Evolutionary conservation across 257 asterid species (phyloP), one percentile per base, ranked within the genome.

Genomic region (Nyctanthes arbortristis): DNA sequence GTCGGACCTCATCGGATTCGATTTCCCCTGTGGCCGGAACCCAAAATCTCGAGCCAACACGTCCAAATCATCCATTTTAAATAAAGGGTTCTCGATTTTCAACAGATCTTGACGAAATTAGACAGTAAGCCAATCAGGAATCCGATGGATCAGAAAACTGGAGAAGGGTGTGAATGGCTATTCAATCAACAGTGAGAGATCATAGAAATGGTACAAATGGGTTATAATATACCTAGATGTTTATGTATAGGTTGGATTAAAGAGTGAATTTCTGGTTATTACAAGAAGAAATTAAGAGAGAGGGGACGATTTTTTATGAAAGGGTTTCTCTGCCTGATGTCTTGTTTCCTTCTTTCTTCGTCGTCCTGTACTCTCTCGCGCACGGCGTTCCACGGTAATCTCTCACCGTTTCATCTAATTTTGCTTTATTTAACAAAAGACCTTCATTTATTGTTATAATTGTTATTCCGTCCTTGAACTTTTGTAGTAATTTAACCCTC

Each of bases 1-100:
- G 29, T 83, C 79, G 61, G 98, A 87, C 87, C 96, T 87, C 99
- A 91, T 91, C 52, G 99, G 98, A 39, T 89, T 89, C 20, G 99
- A 82, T 87, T 94, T 91, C 18, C 96, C 96, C 37, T 84, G 89
- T 4, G 92, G 78, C 18, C 87, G 82, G 49, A 82, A 79, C 61
- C 97, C 97, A 71, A 78, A 86, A 60, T 85, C 90, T 10, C 96
- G 85, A 20, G 90, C 95, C 65, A 94, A 69, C 74, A 84, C 79
- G 79, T 91, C 96, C 65, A 91, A 89, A 69, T 94, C 97, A 63
- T 94, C 99, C 98, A 94, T 94, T 70, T 56, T 69, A 45, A 77
- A 71, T 58, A 68, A 65, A 61, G 60, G 59, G 76, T 54, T 62
- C n/a, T 67, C 71, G 52, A 74, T 65, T 32, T 45, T 40, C 76